Base-by-base conservation (phyloP, 2,329 filamentous ascomycete species). In the Penicillium hordei region DNA sequence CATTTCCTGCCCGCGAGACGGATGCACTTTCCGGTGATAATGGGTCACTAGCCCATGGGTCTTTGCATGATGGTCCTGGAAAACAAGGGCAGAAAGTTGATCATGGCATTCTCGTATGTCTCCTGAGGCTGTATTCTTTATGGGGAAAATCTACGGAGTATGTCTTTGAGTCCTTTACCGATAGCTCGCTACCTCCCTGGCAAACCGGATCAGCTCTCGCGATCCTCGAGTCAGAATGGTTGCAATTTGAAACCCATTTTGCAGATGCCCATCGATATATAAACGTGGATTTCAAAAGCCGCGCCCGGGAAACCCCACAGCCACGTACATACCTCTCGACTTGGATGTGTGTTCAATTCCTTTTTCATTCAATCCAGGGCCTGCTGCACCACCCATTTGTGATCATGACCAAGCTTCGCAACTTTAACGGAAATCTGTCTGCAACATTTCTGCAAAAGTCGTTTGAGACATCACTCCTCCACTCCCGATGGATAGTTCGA, bases 401-500 rank as follows among this genome's bases (percentile, higher is more conserved):
- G 10, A 64, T 63, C 1, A 69, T 68, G 66, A 61, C 63, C 45
- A 70, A 70, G 44, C 62, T 69, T 13, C 65, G 67, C 8, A 60
- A 66, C 5, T 60, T 66, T 48, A 61, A 54, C 8, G 63, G 60
- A 2, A 68, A 69, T 25, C 45, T 70, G 1, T 65, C 67, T 0
- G 61, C 65, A 9, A 68, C 68, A 1, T 68, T 68, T 36, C 36
- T 70, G 23, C 68, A 70, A 52, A 70, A 69, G 48, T 70, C 67
- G 0, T 66, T 67, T 43, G 66, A 70, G 45, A 68, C 62, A 4
- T 70, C 66, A 8, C 56, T 70, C 5, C 62, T 70, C 10, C 67
- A 70, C 38, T 68, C 68, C 10, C 44, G 64, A 27, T 70, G 68
- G 68, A 68, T 69, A 33, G 65, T 66, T 0, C 58, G 65, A 2